phyloP scores from a whole-genome alignment of 1,284 basidiomycete species.

The Ceratobasidium sp. region DNA sequence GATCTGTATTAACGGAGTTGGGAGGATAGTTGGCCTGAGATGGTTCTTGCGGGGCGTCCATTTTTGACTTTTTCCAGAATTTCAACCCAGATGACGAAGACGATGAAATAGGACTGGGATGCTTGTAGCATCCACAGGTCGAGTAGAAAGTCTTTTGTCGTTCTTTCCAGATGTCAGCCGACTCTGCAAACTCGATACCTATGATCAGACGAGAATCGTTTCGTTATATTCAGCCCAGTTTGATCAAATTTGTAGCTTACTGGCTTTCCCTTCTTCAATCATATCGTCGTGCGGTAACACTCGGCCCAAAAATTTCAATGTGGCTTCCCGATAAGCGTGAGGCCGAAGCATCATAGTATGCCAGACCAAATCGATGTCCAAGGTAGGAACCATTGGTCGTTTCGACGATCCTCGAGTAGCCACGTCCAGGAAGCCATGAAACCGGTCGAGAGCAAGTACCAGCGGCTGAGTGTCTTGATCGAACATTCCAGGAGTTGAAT shows the following conservation, averaged over 20 bases:
- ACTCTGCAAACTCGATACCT: too few relatives aligned
- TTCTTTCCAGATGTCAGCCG: slow-evolving; percentile 1
- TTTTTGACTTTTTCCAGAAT: neutral
- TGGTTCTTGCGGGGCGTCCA: neutral
- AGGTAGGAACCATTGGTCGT: neutral
- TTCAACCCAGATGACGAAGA: neutral
- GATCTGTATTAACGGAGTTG: neutral
- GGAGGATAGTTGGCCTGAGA: neutral
- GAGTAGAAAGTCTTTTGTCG: neutral
- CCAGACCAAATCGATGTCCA: slow-evolving; percentile 4
- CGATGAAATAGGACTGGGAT: neutral
- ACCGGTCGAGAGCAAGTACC: slow-evolving; percentile 7
- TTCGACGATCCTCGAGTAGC: slow-evolving; percentile 8
- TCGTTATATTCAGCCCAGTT: neutral
- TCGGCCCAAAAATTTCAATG: neutral
- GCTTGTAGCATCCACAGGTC: neutral
- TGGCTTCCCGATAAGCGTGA: neutral
- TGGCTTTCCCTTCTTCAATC: neutral
- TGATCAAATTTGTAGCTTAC: too few relatives aligned
- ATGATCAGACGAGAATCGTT: too few relatives aligned
- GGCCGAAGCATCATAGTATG: slow-evolving; percentile 13
- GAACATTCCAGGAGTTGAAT: neutral
- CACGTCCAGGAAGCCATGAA: slow-evolving; percentile 10
- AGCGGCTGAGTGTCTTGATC: slow-evolving; percentile 10
- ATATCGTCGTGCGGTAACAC: slow-evolving; percentile 4